A percentile compares a stretch with the other conserved stretches of the same genome.
These are phyloP conservation scores for Trapa bicornis DNA, from an alignment of 345 rosid species.

Conservation along the genomic window DNA sequence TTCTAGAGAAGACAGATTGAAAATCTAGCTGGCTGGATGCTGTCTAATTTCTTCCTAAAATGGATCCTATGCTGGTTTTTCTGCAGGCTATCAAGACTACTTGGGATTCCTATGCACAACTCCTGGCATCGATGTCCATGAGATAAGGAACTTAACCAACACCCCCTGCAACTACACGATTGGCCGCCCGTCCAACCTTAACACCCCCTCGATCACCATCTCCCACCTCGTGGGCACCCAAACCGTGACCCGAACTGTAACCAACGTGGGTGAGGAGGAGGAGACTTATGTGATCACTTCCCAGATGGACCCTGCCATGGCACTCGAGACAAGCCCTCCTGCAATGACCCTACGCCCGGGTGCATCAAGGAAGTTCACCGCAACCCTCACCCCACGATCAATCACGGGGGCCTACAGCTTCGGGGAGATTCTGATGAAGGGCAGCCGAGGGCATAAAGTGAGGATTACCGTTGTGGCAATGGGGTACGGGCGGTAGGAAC, in stretches of 20 bases:
- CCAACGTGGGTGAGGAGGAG: slow-evolving; percentile 66
- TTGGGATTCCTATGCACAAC: slow-evolving; percentile 93
- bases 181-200: slow-evolving; percentile 75
- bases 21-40: no score
- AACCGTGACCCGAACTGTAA: slow-evolving; percentile 57
- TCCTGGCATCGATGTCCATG: slow-evolving; percentile 64
- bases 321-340: slow-evolving; percentile 75
- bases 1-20: no score
- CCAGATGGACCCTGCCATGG: slow-evolving; percentile 73
- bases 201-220: slow-evolving; percentile 74
- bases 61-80: not conserved
- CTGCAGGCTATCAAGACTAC: slow-evolving; percentile 71
- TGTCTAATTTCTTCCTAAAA: no score
- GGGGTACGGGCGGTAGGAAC: slow-evolving; percentile 52
- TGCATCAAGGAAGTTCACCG: slow-evolving; percentile 53
- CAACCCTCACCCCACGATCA: slow-evolving; percentile 56
- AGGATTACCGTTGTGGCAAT: slow-evolving; percentile 73
- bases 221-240: slow-evolving; percentile 68
- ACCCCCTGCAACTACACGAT: slow-evolving; percentile 64
- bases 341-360: slow-evolving; percentile 74
- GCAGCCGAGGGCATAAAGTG: slow-evolving; percentile 90
- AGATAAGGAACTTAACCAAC: slow-evolving; percentile 67
- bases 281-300: slow-evolving; percentile 76
- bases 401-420: slow-evolving; percentile 67
- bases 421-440: slow-evolving; percentile 74